Conservation (phyloP, 129 eudicot species). For the Gnaphalium uliginosum region DNA sequence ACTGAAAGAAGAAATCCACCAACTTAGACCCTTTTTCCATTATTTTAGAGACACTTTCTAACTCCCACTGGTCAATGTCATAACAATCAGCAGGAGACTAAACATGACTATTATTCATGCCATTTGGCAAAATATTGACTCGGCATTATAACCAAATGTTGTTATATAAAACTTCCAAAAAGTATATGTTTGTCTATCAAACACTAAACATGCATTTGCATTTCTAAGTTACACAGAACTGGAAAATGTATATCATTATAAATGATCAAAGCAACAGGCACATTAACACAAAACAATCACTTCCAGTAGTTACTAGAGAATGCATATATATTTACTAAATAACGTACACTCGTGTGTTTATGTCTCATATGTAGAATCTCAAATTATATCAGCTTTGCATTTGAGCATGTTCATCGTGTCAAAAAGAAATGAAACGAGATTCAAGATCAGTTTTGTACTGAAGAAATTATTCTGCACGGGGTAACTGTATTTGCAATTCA, state of each 20-base stretch:
- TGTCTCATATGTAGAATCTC: background rate
- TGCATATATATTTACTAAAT: background rate
- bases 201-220: too few relatives aligned
- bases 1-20: too few relatives aligned
- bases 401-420: conserved; percentile 14
- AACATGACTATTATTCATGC: too few relatives aligned
- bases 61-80: too few relatives aligned
- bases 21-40: too few relatives aligned
- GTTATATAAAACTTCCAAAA: too few relatives aligned
- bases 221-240: background rate
- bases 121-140: too few relatives aligned
- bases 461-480: background rate
- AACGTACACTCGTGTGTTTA: background rate
- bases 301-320: background rate
- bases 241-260: background rate
- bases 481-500: background rate
- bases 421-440: conserved; percentile 4
- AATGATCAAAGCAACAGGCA: background rate
- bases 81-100: too few relatives aligned
- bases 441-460: background rate
- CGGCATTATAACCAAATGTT: too few relatives aligned
- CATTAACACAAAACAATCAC: background rate
- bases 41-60: too few relatives aligned
- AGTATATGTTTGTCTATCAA: too few relatives aligned
- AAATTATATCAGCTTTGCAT: background rate